Conservation (phyloP, 2,329 filamentous ascomycete genomes). For the Davidsoniella neocaledoniae region DNA sequence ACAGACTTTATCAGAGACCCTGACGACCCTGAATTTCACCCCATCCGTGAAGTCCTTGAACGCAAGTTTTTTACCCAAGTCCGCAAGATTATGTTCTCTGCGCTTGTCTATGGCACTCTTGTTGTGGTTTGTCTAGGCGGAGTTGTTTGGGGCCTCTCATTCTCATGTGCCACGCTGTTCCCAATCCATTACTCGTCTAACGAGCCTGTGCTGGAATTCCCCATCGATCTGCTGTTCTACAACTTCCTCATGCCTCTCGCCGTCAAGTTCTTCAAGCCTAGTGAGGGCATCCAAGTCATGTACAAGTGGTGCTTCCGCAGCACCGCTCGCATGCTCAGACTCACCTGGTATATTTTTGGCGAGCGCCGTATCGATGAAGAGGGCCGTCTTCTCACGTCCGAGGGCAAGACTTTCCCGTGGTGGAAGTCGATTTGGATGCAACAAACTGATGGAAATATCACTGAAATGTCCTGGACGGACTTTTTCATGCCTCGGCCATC, state of each 20-base stretch:
- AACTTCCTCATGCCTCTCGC: conserved; percentile 88
- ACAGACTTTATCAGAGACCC: conserved; percentile 91
- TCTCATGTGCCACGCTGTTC: conserved; percentile 51
- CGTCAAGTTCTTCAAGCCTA: conserved; percentile 69
- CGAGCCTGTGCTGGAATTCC: conserved; percentile 84
- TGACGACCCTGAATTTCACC: conserved; percentile 95
- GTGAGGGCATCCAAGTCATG: conserved; percentile 65
- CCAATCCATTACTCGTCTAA: conserved; percentile 90
- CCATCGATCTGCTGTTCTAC: conserved; percentile 85
- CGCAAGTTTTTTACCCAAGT: conserved; percentile 83
- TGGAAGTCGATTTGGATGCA: conserved; percentile 28
- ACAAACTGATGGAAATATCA: not conserved
- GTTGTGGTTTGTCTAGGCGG: conserved; percentile 88
- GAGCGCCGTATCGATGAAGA: conserved; percentile 71
- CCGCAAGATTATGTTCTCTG: conserved; percentile 90
- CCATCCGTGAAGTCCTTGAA: conserved; percentile 89
- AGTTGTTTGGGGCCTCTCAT: conserved; percentile 80
- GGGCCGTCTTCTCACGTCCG: conserved; percentile 34
- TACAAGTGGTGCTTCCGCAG: conserved; percentile 94
- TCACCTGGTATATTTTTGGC: conserved; percentile 88
- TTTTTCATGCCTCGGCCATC: not conserved
- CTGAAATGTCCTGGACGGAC: too few species aligned
- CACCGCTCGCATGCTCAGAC: conserved; percentile 61
- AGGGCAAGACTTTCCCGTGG: conserved; percentile 25
- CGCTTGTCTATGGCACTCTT: conserved; percentile 82